phyloP scores from a whole-genome alignment of 352 stramenopile genomes.

The Globisporangium viniferum region DNA sequence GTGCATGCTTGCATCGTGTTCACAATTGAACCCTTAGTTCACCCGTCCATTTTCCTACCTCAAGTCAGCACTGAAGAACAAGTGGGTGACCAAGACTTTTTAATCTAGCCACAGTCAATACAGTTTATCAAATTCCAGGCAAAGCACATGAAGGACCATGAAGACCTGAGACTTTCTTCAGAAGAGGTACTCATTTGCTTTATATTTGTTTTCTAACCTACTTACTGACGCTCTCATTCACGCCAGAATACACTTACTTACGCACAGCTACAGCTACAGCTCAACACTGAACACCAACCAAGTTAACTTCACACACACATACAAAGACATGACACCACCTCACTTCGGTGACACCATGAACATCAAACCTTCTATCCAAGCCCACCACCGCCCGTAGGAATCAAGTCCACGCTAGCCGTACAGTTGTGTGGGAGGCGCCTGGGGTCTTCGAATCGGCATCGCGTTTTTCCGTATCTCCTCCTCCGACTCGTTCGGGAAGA shows the following conservation, averaged over 20 bases:
- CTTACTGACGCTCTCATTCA: not conserved
- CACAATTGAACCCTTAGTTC: not conserved
- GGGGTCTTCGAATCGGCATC: not conserved
- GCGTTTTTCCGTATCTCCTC: constrained; percentile 4
- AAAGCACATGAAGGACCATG: not conserved
- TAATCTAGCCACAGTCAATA: not conserved
- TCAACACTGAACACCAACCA: not conserved
- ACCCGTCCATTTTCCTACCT: not conserved
- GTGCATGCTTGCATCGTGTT: not conserved
- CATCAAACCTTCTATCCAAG: not conserved
- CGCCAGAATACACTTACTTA: not conserved
- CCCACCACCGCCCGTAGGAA: too few species aligned
- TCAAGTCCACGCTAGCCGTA: not conserved
- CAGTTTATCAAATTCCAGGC: not conserved
- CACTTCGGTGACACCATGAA: not conserved
- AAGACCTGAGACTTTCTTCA: not conserved
- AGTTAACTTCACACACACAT: not conserved
- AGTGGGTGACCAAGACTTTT: not conserved
- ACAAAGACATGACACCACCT: not conserved
- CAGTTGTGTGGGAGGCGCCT: not conserved
- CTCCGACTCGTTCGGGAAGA: constrained; percentile 21
- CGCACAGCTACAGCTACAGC: not conserved
- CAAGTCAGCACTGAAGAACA: not conserved
- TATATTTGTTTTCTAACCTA: not conserved
- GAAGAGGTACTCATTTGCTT: not conserved